Conservation (phyloP, 495 filamentous ascomycete genomes). For the Penicillium ucsense region DNA sequence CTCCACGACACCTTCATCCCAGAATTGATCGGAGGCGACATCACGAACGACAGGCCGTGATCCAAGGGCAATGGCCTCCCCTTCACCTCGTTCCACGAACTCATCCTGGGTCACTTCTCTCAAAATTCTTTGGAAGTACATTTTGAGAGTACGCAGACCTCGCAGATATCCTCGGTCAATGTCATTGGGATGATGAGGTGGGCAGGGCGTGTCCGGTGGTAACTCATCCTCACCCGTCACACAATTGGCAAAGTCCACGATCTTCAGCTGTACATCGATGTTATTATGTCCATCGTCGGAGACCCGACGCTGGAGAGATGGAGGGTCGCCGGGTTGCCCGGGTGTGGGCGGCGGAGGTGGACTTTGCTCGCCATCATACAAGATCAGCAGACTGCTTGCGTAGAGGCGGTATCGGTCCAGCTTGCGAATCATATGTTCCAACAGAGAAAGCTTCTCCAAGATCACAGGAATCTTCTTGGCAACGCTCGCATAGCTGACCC, state of each 20-base stretch:
- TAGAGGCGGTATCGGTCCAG: slow-evolving; percentile 89
- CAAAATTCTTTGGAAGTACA: slow-evolving; percentile 85
- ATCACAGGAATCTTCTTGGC: slow-evolving; percentile 78
- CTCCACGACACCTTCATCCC: slow-evolving; percentile 37
- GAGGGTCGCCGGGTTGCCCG: slow-evolving; percentile 5
- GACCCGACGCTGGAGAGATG: slow-evolving; percentile 14
- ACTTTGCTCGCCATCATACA: slow-evolving; percentile 74
- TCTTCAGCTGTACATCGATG: slow-evolving; percentile 68
- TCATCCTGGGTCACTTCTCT: slow-evolving; percentile 59
- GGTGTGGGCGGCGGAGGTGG: slow-evolving; percentile 7
- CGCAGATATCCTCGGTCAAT: slow-evolving; percentile 86
- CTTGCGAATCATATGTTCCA: slow-evolving; percentile 73
- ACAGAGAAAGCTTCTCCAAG: slow-evolving; percentile 65
- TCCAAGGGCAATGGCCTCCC: slow-evolving; percentile 31
- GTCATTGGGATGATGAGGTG: slow-evolving; percentile 67
- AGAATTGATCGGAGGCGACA: slow-evolving; percentile 24
- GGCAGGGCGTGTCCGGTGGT: slow-evolving; percentile 57
- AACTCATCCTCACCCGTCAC: slow-evolving; percentile 74
- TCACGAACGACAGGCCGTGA: slow-evolving; percentile 22
- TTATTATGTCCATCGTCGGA: slow-evolving; percentile 41
- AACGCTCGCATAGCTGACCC: slow-evolving; percentile 67
- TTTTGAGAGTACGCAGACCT: slow-evolving; percentile 66
- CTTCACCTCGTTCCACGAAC: slow-evolving; percentile 39
- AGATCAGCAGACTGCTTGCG: slow-evolving; percentile 84
- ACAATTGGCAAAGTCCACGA: slow-evolving; percentile 97